Conservation (phyloP, 2,329 filamentous ascomycete species). For the Penicillium italicum region DNA sequence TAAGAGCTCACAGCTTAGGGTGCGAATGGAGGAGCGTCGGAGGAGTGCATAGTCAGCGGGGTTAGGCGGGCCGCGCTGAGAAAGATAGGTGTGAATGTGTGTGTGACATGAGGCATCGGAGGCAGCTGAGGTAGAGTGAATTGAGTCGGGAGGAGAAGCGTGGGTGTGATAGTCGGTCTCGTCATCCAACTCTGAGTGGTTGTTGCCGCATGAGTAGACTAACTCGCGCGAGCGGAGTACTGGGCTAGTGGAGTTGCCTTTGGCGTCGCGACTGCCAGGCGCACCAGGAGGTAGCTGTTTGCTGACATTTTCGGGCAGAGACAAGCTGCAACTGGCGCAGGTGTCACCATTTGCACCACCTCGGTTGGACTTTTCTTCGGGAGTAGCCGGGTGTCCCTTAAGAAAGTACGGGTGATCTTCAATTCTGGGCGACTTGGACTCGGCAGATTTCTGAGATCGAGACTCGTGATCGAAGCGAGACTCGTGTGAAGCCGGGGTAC, state of each 20-base stretch:
- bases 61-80: constrained; percentile 54
- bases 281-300: constrained; percentile 52
- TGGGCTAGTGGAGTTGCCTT: constrained; percentile 51
- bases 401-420: constrained; percentile 54
- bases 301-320: constrained; percentile 53
- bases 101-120: constrained; percentile 51
- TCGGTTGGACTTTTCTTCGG: constrained; percentile 47
- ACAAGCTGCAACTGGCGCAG: constrained; percentile 57
- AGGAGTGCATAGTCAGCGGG: constrained; percentile 53
- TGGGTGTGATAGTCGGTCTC: constrained; percentile 35
- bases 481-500: constrained; percentile 22
- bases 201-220: constrained; percentile 50
- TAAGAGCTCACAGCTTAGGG: constrained; percentile 55
- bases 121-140: constrained; percentile 40
- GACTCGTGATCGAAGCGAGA: constrained; percentile 15
- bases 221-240: constrained; percentile 54
- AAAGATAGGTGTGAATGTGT: constrained; percentile 56
- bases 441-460: constrained; percentile 13
- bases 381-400: constrained; percentile 32
- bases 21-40: constrained; percentile 56
- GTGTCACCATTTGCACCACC: constrained; percentile 48
- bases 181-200: constrained; percentile 37
- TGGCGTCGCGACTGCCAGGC: constrained; percentile 49
- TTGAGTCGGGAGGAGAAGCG: constrained; percentile 38
- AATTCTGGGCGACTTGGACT: constrained; percentile 34